Evolutionary conservation across 1,284 basidiomycete genomes (phyloP).

Genomic region (Mycena citricolor): DNA sequence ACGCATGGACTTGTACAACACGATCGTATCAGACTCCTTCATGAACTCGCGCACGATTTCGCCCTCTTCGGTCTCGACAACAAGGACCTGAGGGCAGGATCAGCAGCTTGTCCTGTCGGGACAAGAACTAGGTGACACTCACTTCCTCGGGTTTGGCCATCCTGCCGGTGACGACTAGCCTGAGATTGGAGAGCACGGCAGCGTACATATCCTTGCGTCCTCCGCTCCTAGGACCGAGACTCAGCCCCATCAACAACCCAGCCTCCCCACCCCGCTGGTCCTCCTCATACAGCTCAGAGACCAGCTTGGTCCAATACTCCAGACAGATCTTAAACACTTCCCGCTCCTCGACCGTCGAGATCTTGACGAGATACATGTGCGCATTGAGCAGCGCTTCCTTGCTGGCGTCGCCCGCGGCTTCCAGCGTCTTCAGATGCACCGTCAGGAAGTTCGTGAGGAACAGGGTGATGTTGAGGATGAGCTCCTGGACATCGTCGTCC

Average conservation of each 20-base stretch:
- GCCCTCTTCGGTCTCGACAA: constrained; percentile 99
- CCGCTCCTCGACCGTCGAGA: constrained; percentile 96
- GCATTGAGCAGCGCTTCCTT: constrained; percentile 94
- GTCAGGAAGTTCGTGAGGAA: constrained; percentile 97
- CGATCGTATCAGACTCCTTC: constrained; percentile 99
- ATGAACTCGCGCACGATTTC: constrained; percentile 99
- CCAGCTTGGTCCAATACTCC: constrained; percentile 98
- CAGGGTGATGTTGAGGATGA: constrained; percentile 94
- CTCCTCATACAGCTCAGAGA: constrained; percentile 96
- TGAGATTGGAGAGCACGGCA: constrained; percentile 91
- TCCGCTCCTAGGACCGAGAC: constrained; percentile 68
- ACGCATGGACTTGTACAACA: constrained; percentile 98
- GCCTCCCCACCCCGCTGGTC: constrained; percentile 95
- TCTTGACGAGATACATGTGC: constrained; percentile 98
- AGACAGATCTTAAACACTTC: constrained; percentile 99
- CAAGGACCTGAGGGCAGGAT: constrained; percentile 67
- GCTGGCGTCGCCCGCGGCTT: constrained; percentile 77
- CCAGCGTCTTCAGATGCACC: constrained; percentile 87
- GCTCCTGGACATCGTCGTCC: constrained; percentile 92
- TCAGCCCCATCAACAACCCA: constrained; percentile 90
- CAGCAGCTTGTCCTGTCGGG: constrained; percentile 10
- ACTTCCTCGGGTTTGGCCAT: constrained; percentile 99
- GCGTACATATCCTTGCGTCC: constrained; percentile 94
- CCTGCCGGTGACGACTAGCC: constrained; percentile 95
- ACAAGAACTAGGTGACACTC: constrained; percentile 27